Evolutionary conservation across 192 early-diverging fungal species (phyloP), one percentile per base, ranked within the genome.

Genomic region (Linnemannia hyalina): DNA sequence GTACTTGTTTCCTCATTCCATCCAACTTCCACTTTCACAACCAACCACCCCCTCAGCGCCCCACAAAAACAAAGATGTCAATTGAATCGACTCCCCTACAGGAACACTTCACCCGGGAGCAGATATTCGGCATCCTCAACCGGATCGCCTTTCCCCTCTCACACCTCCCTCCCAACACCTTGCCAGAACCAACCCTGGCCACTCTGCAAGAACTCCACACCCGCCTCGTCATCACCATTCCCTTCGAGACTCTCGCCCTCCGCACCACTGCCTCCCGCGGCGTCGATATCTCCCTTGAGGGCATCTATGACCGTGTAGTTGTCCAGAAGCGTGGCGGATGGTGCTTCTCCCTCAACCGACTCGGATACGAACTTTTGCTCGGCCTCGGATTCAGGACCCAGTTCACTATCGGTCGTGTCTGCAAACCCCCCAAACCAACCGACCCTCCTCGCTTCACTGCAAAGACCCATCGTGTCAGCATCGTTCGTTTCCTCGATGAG

Each of bases 311-410:
- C 46, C 81, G 81, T 10, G 35, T 76, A 15, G 57, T 82, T 40
- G 76, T 71, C 55, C 52, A 82, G 22, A 68, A 41, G 26, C 81
- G 81, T 10, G 81, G 81, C 20, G 81, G 81, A n/a, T 82, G 81
- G 81, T 82, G 81, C 44, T 82, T 82, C 42, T 82, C 81, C 6
- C 75, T 82, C 57, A 82, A 82, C 55, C 29, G 52, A 11, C 70
- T 82, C 15, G 74, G 55, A 1, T 77, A 36, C 32, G 81, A 82
- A 47, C 42, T 82, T 3, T 57, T 82, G 16, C 70, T 23, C 2
- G 69, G 32, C 6, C 44, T 82, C 26, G 81, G 81, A 3, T 82
- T 73, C 44, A 77, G 32, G 5, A 57, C 72, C 38, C 81, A 82
- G 55, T 73, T 47, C 68, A 77, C 75, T 2, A 22, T 82, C n/a